Evolutionary conservation across 192 early-diverging fungal genomes (phyloP), one percentile per base, ranked within the genome.

Genomic region (Rhizoclosmatium globosum): DNA sequence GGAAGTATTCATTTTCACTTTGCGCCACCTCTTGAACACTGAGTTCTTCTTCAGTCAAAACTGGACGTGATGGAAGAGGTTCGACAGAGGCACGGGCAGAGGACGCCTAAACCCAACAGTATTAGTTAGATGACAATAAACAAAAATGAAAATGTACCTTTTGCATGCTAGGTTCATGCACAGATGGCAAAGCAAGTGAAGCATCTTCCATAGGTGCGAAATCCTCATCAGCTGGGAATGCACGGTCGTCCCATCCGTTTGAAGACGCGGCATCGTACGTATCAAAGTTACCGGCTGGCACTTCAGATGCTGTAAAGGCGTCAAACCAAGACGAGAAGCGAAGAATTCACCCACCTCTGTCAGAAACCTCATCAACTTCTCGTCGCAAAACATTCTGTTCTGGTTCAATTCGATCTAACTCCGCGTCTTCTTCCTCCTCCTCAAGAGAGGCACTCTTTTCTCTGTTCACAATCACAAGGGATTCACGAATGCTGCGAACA

Each of bases 201-300:
- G 38, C 71, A 13, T 59, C 71, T n/a, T 66, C 74, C 48, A 64
- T 46, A 13, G 60, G 43, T 65, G 45, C 41, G 23, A 75, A 64
- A 4, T 65, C 74, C 0, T 64, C 45, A 64, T 75, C 62, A 13
- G 58, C 62, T 11, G 74, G 74, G 60, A 75, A 66, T 6, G n/a
- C 74, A 21, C 65, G 61, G 31, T 68, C 74, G 31, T 31, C 31
- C 31, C 31, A 31, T 31, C 31, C 31, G 31, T 31, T 31, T 31
- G 31, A 31, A 31, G 31, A 31, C 31, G 31, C 31, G 19, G 45
- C 61, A 3, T 53, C 48, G n/a, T 60, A 39, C 65, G 46, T 46
- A 66, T 64, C 39, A 13, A 64, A 65, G 39, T 44, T 56, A 60
- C 42, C 56, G 3, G 7, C 42, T 45, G 39, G 43, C 45, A 13